phyloP scores from a whole-genome alignment of 2,329 filamentous ascomycete genomes.

The Trematosphaeria pertusa region DNA sequence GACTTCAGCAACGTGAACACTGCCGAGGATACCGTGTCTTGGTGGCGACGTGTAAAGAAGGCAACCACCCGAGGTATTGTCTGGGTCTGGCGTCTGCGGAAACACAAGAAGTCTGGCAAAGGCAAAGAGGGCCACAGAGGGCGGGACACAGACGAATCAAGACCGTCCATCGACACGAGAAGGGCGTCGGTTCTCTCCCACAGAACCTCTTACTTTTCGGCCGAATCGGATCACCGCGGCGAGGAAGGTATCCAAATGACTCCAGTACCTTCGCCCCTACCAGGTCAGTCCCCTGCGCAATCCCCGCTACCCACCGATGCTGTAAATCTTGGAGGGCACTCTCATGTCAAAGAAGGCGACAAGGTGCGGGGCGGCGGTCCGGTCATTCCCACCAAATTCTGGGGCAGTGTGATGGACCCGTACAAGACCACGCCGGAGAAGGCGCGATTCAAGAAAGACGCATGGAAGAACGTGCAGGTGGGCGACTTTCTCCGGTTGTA shows the following conservation, averaged over 20 bases:
- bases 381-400: constrained; percentile 54
- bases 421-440: constrained; percentile 69
- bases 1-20: constrained; percentile 95
- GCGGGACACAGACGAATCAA: constrained; percentile 61
- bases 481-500: constrained; percentile 97
- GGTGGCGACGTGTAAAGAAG: constrained; percentile 92
- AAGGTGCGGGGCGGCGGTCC: constrained; percentile 33
- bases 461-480: constrained; percentile 94
- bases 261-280: constrained; percentile 82
- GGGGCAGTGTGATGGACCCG: constrained; percentile 77
- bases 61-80: constrained; percentile 71
- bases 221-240: constrained; percentile 47
- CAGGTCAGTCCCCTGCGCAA: constrained; percentile 51
- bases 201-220: constrained; percentile 60
- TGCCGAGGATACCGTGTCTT: constrained; percentile 80
- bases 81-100: constrained; percentile 60
- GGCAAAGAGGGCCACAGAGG: constrained; percentile 53
- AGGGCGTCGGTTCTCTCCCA: constrained; percentile 64
- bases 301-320: constrained; percentile 36
- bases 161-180: constrained; percentile 71
- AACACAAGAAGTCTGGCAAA: constrained; percentile 49
- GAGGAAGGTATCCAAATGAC: constrained; percentile 87
- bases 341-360: constrained; percentile 29
- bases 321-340: constrained; percentile 26
- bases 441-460: constrained; percentile 88